Conservation (phyloP, 331 rosid genomes). For the Rhamnella rubrinervis region DNA sequence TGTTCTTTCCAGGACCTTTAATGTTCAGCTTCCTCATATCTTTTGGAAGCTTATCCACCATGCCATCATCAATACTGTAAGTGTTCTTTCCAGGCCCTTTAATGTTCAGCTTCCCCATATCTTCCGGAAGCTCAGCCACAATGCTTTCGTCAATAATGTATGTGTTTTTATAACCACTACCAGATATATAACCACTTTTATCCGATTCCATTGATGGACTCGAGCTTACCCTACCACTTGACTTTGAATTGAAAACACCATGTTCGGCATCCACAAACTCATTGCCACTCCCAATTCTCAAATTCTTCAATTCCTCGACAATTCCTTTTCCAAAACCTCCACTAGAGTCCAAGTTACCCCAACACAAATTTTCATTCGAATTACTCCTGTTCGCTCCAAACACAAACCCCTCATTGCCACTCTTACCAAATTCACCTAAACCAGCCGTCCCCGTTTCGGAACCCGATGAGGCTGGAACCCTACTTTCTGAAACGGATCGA, state of each 20-base stretch:
- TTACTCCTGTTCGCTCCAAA: slow-evolving; percentile 37
- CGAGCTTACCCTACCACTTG: slow-evolving; percentile 17
- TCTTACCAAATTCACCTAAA: slow-evolving; percentile 23
- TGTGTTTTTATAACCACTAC: slow-evolving; percentile 1
- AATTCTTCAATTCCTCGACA: slow-evolving; percentile 45
- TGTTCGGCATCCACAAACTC: slow-evolving; percentile 39
- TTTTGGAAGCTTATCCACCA: slow-evolving; percentile 34
- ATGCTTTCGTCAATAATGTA: slow-evolving; percentile 26
- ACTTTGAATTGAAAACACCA: slow-evolving; percentile 12
- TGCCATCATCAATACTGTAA: slow-evolving; percentile 26
- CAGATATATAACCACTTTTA: slow-evolving; percentile 19
- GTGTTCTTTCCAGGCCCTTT: neutral
- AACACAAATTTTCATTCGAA: slow-evolving; percentile 10
- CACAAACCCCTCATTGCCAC: slow-evolving; percentile 35
- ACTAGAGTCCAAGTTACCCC: slow-evolving; percentile 10
- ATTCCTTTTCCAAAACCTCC: slow-evolving; percentile 30
- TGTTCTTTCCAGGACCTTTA: neutral
- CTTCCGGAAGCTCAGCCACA: slow-evolving; percentile 35
- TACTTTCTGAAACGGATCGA: slow-evolving; percentile 24
- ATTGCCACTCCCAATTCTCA: slow-evolving; percentile 43
- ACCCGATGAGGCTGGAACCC: slow-evolving; percentile 14
- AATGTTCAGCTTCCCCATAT: slow-evolving; percentile 13
- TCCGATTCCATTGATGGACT: slow-evolving; percentile 7
- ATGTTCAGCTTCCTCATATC: slow-evolving; percentile 13
- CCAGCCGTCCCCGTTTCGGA: slow-evolving; percentile 21